A percentile compares a stretch with the other conserved stretches of the same genome.
phyloP scores from a whole-genome alignment of 176 grass and related monocot species.

The Rhynchospora tenuis region DNA sequence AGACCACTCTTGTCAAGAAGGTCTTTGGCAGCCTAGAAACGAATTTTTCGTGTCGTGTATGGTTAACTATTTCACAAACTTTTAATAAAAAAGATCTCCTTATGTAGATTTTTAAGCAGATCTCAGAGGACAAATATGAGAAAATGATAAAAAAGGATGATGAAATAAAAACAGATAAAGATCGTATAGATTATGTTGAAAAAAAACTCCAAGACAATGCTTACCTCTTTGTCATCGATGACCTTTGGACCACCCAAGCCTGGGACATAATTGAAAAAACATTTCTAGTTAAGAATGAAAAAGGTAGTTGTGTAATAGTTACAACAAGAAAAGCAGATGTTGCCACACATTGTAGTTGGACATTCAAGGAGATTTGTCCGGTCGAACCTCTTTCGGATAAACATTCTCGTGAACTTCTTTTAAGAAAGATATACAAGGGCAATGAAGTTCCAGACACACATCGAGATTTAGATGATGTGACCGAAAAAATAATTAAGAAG shows the following conservation, averaged over 20 bases:
- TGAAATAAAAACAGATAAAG: too few species aligned
- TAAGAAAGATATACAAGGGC: neutral
- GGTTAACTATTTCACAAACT: constrained; percentile 29
- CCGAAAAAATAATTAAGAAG: constrained; percentile 20
- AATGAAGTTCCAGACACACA: neutral
- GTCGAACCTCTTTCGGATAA: neutral
- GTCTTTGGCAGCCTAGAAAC: constrained; percentile 11
- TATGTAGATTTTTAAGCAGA: constrained; percentile 18
- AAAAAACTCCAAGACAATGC: neutral
- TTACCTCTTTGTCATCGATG: constrained; percentile 9
- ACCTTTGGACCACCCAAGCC: neutral
- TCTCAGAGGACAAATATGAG: neutral
- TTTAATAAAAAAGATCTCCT: constrained; percentile 24
- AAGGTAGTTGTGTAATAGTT: constrained; percentile 2
- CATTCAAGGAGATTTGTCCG: neutral
- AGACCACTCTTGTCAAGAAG: constrained; percentile 34
- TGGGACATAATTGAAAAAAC: neutral
- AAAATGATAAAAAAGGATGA: neutral
- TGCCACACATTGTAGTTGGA: neutral
- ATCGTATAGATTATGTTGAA: neutral
- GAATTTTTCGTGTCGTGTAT: constrained; percentile 23
- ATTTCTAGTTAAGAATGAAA: neutral
- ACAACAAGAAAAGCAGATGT: constrained; percentile 1
- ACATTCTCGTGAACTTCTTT: constrained; percentile 1
- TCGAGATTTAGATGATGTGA: neutral